Conservation (phyloP, 495 filamentous ascomycete species). For the Aspergillus nanangensis region DNA sequence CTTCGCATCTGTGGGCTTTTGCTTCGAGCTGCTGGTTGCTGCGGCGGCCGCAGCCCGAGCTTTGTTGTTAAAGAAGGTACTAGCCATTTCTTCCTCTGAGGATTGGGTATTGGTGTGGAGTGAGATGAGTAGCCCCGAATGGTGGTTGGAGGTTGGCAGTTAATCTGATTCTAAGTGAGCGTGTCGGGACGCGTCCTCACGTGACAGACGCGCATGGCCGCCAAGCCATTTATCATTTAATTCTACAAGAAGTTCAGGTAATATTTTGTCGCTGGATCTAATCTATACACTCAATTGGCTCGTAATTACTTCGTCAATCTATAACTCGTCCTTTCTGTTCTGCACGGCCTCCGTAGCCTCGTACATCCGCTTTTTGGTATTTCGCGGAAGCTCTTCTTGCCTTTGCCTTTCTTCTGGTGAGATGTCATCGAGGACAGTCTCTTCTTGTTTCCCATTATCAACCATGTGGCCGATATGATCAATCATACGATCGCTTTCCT, state of each 20-base stretch:
- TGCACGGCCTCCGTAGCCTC: conserved; percentile 48
- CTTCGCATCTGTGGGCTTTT: conserved; percentile 51
- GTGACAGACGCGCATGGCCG: conserved; percentile 27
- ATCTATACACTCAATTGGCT: not conserved
- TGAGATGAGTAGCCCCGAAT: too few species aligned
- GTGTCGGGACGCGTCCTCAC: conserved; percentile 36
- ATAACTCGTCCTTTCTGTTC: conserved; percentile 52
- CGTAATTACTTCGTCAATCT: conserved; percentile 15
- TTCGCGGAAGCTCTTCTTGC: conserved; percentile 48
- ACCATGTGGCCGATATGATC: too few species aligned
- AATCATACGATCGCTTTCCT: conserved; percentile 40
- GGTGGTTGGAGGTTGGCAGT: too few species aligned
- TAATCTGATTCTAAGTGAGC: conserved; percentile 1
- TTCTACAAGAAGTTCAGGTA: conserved; percentile 3
- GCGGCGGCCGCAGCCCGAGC: conserved; percentile 80
- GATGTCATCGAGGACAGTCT: conserved; percentile 25
- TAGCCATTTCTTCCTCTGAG: conserved; percentile 32
- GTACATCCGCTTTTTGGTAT: conserved; percentile 84
- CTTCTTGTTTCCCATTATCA: conserved; percentile 39
- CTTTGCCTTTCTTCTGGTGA: conserved; percentile 37
- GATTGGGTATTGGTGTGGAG: too few species aligned
- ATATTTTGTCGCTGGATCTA: too few species aligned
- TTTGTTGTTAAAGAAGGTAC: conserved; percentile 93
- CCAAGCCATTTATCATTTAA: conserved; percentile 12
- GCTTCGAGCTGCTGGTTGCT: conserved; percentile 44